phyloP scores from a whole-genome alignment of 2,329 filamentous ascomycete genomes.

The Cyclaneusma minus region DNA sequence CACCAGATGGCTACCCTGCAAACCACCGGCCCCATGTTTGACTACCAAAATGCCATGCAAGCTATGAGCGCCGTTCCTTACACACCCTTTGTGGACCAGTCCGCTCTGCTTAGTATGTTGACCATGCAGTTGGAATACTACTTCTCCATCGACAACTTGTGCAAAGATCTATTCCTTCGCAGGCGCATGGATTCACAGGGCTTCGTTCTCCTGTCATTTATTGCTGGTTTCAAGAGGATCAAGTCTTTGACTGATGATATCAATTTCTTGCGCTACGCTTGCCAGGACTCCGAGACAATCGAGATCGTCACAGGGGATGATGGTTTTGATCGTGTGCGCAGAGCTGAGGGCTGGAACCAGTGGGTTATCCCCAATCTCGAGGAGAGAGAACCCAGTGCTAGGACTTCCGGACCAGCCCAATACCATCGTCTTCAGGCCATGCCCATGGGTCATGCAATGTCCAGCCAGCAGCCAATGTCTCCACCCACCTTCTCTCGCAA shows the following conservation, averaged over 20 bases:
- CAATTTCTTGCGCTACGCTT: slow-evolving; percentile 59
- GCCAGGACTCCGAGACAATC: slow-evolving; percentile 53
- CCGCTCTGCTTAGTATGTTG: slow-evolving; percentile 25
- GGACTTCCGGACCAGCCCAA: slow-evolving; percentile 51
- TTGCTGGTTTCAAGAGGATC: slow-evolving; percentile 78
- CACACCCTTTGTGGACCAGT: slow-evolving; percentile 40
- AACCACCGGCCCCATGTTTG: slow-evolving; percentile 36
- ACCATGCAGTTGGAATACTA: slow-evolving; percentile 67
- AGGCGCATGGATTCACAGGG: slow-evolving; percentile 91
- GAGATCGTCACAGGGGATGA: slow-evolving; percentile 66
- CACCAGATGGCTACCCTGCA: slow-evolving; percentile 26
- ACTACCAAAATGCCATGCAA: slow-evolving; percentile 33
- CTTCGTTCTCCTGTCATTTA: slow-evolving; percentile 66
- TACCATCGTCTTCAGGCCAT: slow-evolving; percentile 12
- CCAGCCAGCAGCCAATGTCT: slow-evolving; percentile 12
- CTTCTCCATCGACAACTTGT: slow-evolving; percentile 88
- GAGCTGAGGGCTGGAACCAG: slow-evolving; percentile 59
- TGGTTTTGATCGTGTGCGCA: slow-evolving; percentile 62
- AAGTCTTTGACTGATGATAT: slow-evolving; percentile 56
- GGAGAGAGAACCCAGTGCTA: slow-evolving; percentile 57
- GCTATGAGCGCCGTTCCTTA: slow-evolving; percentile 43
- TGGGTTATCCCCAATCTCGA: slow-evolving; percentile 63
- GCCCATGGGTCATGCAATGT: slow-evolving; percentile 11
- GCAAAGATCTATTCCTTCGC: slow-evolving; percentile 81
- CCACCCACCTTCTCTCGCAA: slow-evolving; percentile 17